These are phyloP conservation scores for Tilletia caries DNA, from an alignment of 1,284 basidiomycete species.

Conservation along the genomic window DNA sequence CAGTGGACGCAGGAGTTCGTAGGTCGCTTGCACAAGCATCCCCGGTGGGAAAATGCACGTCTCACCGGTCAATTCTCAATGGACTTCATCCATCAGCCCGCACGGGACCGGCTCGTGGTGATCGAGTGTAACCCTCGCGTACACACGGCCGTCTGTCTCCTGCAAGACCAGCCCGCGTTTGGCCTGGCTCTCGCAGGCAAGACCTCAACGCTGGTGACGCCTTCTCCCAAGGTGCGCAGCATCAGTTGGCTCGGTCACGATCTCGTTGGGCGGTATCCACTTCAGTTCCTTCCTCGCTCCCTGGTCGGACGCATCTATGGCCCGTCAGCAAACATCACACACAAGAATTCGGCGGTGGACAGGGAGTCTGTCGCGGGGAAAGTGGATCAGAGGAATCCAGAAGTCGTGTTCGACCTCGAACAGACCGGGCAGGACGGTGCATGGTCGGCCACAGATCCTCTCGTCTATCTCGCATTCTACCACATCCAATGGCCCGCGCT, in stretches of 20 bases:
- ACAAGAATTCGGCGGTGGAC: neutral
- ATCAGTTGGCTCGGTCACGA: slow-evolving; percentile 55
- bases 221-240: slow-evolving; percentile 29
- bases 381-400: neutral
- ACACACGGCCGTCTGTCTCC: slow-evolving; percentile 56
- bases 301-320: neutral
- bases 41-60: slow-evolving; percentile 28
- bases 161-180: slow-evolving; percentile 34
- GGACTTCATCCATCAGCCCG: slow-evolving; percentile 55
- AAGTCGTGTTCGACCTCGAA: slow-evolving; percentile 22
- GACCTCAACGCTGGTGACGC: slow-evolving; percentile 21
- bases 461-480: slow-evolving; percentile 37
- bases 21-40: slow-evolving; percentile 39
- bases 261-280: slow-evolving; percentile 51
- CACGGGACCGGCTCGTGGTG: slow-evolving; percentile 52
- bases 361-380: neutral
- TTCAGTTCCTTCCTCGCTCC: slow-evolving; percentile 30
- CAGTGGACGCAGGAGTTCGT: slow-evolving; percentile 55
- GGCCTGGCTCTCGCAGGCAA: slow-evolving; percentile 20
- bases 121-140: slow-evolving; percentile 58
- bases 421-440: slow-evolving; percentile 22
- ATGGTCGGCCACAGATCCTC: slow-evolving; percentile 32
- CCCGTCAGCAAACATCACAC: neutral
- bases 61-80: slow-evolving; percentile 57
- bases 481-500: slow-evolving; percentile 39